Conservation (phyloP, 768 basidiomycete genomes). For the Russula vinacea region DNA sequence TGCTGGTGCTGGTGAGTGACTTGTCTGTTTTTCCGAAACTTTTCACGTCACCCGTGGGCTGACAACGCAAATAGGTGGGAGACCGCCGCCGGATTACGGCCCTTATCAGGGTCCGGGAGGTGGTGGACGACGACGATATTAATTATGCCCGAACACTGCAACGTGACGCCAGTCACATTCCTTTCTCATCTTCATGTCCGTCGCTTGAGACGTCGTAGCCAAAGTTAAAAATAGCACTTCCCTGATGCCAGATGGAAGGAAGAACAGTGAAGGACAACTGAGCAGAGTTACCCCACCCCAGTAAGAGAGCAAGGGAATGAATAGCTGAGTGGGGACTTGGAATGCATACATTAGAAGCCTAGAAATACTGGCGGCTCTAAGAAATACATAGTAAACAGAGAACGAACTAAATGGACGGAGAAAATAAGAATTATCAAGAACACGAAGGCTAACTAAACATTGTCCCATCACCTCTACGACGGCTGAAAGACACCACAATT, state of each 20-base stretch:
- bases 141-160: background rate
- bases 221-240: conserved; percentile 18
- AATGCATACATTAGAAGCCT: conserved; percentile 20
- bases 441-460: conserved; percentile 4
- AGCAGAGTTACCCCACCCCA: background rate
- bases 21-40: background rate
- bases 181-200: conserved; percentile 7
- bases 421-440: conserved; percentile 19
- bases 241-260: background rate
- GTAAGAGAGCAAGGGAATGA: background rate
- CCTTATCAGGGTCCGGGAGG: conserved; percentile 75
- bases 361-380: conserved; percentile 21
- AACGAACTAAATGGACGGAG: conserved; percentile 2
- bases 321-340: conserved; percentile 14
- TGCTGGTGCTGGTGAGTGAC: conserved; percentile 38
- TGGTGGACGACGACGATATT: conserved; percentile 25
- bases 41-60: background rate
- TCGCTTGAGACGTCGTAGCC: conserved; percentile 3
- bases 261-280: background rate
- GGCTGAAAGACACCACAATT: conserved; percentile 18
- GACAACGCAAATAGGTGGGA: conserved; percentile 45
- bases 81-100: conserved; percentile 83
- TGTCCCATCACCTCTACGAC: conserved; percentile 11
- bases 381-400: conserved; percentile 4
- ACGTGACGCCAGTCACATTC: background rate